Conservation (phyloP, 2,329 filamentous ascomycete species). For the Penicillium fuscoglaucum region DNA sequence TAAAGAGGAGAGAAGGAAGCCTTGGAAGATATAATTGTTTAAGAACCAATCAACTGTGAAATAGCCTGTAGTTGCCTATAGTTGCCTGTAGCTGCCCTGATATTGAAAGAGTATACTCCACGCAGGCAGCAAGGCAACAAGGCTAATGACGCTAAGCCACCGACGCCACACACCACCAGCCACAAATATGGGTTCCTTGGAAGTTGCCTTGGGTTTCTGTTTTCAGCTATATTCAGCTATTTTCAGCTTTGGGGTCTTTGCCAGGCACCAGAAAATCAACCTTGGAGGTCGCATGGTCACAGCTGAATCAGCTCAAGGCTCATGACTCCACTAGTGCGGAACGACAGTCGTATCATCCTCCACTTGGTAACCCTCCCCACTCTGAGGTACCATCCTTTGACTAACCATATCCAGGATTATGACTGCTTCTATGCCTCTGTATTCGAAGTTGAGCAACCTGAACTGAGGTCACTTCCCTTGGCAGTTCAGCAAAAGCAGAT, state of each 20-base stretch:
- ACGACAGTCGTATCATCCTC: constrained; percentile 69
- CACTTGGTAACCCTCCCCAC: constrained; percentile 66
- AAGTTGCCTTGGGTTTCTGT: neutral
- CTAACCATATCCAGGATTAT: constrained; percentile 42
- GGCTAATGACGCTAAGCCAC: neutral
- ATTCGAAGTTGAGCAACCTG: constrained; percentile 76
- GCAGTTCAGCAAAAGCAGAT: constrained; percentile 94
- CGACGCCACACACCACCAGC: neutral
- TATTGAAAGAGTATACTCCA: too few relatives aligned
- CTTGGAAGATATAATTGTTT: neutral
- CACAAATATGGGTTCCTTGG: neutral
- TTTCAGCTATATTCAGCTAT: neutral
- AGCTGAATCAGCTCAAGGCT: neutral
- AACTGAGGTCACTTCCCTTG: constrained; percentile 69
- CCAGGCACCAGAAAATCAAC: neutral
- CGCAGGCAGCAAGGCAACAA: neutral
- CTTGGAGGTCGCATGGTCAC: constrained; percentile 11
- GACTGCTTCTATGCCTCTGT: constrained; percentile 91
- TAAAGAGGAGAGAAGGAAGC: neutral
- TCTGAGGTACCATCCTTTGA: neutral
- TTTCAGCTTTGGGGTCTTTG: neutral
- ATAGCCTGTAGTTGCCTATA: neutral
- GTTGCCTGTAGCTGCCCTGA: too few relatives aligned
- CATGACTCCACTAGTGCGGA: constrained; percentile 40
- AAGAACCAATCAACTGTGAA: neutral